phyloP scores from a whole-genome alignment of 1,284 basidiomycete genomes.

The Rhodotorula sp. region DNA sequence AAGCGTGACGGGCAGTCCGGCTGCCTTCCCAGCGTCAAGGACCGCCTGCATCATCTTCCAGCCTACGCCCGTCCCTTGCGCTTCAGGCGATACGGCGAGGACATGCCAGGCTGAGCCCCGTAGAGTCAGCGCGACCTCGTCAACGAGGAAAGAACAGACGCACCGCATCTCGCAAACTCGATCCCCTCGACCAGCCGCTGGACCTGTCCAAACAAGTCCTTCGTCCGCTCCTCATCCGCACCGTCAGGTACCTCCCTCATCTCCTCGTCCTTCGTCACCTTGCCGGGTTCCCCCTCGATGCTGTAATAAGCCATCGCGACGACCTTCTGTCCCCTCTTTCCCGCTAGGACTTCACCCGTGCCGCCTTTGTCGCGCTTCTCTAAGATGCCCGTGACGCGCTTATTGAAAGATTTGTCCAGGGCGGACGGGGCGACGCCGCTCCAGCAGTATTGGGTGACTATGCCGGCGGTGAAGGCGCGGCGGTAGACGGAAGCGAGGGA shows the following conservation, averaged over 20 bases:
- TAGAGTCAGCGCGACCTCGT: not conserved
- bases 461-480: not conserved
- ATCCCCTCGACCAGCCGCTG: not conserved
- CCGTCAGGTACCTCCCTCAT: not conserved
- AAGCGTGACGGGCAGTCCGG: not conserved
- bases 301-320: slow-evolving; percentile 1
- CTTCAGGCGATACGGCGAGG: not conserved
- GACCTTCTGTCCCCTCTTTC: not conserved
- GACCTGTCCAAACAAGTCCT: not conserved
- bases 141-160: not conserved
- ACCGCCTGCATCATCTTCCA: not conserved
- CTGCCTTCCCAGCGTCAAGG: not conserved
- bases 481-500: slow-evolving; percentile 1
- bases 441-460: not conserved
- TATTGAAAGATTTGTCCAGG: not conserved
- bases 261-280: not conserved
- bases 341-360: not conserved
- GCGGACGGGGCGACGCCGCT: not conserved
- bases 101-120: not conserved
- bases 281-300: not conserved
- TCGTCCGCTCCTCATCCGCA: not conserved
- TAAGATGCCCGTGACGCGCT: not conserved
- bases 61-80: not conserved
- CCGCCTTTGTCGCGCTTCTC: not conserved
- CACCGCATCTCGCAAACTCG: not conserved